Percentiles rank a stretch among this genome's conserved stretches.
Evolutionary conservation across 306 rosid genomes (phyloP).

Genomic region (Hylodesmum podocarpum): DNA sequence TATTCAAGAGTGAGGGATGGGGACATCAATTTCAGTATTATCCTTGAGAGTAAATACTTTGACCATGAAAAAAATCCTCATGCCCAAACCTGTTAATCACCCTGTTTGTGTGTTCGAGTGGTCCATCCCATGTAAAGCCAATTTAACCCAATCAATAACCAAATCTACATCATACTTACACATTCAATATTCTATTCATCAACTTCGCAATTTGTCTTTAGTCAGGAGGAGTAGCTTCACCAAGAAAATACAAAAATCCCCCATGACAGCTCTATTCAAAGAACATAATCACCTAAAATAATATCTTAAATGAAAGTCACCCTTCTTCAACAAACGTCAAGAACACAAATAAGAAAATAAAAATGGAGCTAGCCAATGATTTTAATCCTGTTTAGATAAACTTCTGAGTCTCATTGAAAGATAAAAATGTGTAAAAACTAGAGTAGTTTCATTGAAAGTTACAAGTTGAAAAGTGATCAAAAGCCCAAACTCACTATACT

Average conservation of each 20-base stretch:
- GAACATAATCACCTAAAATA: background rate
- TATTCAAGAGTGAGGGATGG: background rate
- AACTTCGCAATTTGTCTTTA: background rate
- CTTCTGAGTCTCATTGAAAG: no score
- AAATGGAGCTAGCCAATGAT: background rate
- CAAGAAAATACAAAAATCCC: background rate
- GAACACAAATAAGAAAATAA: background rate
- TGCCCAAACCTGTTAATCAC: background rate
- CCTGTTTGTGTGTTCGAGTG: slow-evolving; percentile 1
- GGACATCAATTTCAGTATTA: background rate
- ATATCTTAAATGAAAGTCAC: background rate
- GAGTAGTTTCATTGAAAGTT: background rate
- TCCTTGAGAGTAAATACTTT: background rate
- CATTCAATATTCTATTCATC: background rate
- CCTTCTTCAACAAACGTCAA: slow-evolving; percentile 1
- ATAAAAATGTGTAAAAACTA: background rate
- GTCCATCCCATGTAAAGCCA: slow-evolving; percentile 20
- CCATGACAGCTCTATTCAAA: slow-evolving; percentile 6
- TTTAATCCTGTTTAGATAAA: background rate
- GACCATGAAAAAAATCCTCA: background rate
- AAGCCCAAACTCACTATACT: background rate
- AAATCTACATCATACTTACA: slow-evolving; percentile 19
- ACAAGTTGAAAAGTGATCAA: background rate
- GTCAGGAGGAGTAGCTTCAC: background rate
- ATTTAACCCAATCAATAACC: background rate